A percentile compares a stretch with the other conserved stretches of the same genome.
phyloP scores from a whole-genome alignment of 768 basidiomycete species.

The Gautieria morchelliformis region DNA sequence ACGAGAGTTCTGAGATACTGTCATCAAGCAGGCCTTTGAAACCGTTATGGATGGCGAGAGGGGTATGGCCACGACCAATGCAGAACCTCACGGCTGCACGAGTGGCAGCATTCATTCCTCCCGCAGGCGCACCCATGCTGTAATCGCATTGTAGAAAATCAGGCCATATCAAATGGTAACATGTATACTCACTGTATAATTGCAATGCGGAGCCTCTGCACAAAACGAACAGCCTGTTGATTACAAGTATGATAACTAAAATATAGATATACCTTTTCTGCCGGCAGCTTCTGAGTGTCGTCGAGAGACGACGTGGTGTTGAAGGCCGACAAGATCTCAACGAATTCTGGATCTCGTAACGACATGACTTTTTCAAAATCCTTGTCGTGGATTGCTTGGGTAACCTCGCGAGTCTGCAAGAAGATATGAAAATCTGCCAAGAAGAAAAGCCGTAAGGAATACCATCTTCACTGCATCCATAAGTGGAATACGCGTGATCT shows the following conservation, averaged over 20 bases:
- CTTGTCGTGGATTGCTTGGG: slow-evolving; percentile 67
- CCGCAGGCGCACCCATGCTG: slow-evolving; percentile 94
- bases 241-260: neutral
- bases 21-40: slow-evolving; percentile 93
- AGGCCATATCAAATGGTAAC: neutral
- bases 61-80: slow-evolving; percentile 81
- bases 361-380: slow-evolving; percentile 85
- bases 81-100: slow-evolving; percentile 92
- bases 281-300: slow-evolving; percentile 42
- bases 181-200: slow-evolving; percentile 58
- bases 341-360: slow-evolving; percentile 85
- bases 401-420: slow-evolving; percentile 73
- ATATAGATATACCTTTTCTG: slow-evolving; percentile 30
- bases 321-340: slow-evolving; percentile 83
- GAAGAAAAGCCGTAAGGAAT: neutral
- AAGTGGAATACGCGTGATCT: slow-evolving; percentile 83
- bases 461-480: slow-evolving; percentile 92
- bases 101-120: slow-evolving; percentile 98
- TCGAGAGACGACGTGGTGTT: slow-evolving; percentile 56
- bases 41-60: slow-evolving; percentile 91
- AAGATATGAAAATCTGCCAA: neutral
- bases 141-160: neutral
- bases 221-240: neutral
- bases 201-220: slow-evolving; percentile 65
- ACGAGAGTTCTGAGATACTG: slow-evolving; percentile 74